Percentiles rank a stretch among this genome's conserved stretches.
Conservation (phyloP, 148 eudicot species). For the Rhododendron williamsianum region DNA sequence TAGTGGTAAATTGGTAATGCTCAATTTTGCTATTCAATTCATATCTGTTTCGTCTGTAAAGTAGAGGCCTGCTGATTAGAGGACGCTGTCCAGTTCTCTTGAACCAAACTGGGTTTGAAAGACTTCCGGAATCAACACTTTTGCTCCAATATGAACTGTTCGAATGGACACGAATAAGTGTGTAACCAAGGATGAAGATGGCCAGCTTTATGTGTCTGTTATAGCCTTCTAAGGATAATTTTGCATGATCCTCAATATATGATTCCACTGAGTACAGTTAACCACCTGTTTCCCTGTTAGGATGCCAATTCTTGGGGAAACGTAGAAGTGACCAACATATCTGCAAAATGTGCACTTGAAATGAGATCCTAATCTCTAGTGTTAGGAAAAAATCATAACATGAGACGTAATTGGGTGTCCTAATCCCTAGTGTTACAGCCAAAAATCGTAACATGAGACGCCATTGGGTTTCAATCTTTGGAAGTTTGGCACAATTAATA, state of each 20-base stretch:
- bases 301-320: not conserved
- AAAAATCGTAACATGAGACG: not conserved
- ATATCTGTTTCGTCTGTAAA: not conserved
- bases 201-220: not conserved
- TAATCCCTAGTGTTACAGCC: not conserved
- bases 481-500: not conserved
- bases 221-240: not conserved
- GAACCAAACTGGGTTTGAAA: not conserved
- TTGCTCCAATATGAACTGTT: not conserved
- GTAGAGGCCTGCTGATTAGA: not conserved
- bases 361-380: not conserved
- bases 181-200: not conserved
- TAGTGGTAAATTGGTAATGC: constrained; percentile 9
- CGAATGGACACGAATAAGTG: not conserved
- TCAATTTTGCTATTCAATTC: not conserved
- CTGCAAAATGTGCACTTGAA: not conserved
- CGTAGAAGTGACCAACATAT: not conserved
- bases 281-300: not conserved
- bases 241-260: not conserved
- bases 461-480: not conserved
- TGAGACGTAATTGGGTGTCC: not conserved
- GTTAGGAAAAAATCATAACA: not conserved
- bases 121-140: not conserved
- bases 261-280: not conserved
- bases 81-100: not conserved